Evolutionary conservation across 805 yeast species (phyloP).

Genomic region (Wickerhamiella qilinensis): DNA sequence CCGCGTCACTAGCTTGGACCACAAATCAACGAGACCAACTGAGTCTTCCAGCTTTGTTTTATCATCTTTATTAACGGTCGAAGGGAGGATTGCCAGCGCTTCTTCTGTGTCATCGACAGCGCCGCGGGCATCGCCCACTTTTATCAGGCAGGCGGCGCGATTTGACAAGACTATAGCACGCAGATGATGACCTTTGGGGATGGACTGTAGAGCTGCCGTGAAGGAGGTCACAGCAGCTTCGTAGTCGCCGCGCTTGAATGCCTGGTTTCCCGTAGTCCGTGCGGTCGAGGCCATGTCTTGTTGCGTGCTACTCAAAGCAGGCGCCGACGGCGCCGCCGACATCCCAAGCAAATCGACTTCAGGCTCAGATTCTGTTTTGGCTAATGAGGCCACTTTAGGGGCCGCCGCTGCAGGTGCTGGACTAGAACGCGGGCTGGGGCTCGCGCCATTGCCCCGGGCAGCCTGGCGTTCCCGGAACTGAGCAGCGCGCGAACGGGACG

Average conservation of each 20-base stretch:
- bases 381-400: slow-evolving; percentile 3
- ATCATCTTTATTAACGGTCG: slow-evolving; percentile 20
- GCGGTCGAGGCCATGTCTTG: slow-evolving; percentile 18
- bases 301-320: slow-evolving; percentile 15
- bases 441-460: slow-evolving; percentile 1
- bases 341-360: slow-evolving; percentile 10
- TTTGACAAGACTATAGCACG: slow-evolving; percentile 61
- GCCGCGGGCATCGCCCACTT: slow-evolving; percentile 50
- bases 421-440: slow-evolving; percentile 1
- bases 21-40: slow-evolving; percentile 48
- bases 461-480: slow-evolving; percentile 7
- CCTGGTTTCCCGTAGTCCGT: slow-evolving; percentile 35
- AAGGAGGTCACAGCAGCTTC: slow-evolving; percentile 46
- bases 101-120: slow-evolving; percentile 32
- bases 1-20: slow-evolving; percentile 51
- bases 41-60: slow-evolving; percentile 31
- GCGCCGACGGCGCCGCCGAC: slow-evolving; percentile 9
- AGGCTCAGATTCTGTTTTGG: slow-evolving; percentile 1
- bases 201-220: slow-evolving; percentile 33
- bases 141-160: slow-evolving; percentile 48
- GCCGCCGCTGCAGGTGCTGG: not conserved
- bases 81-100: slow-evolving; percentile 30
- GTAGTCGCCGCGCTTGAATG: slow-evolving; percentile 75
- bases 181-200: slow-evolving; percentile 51
- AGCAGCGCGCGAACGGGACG: slow-evolving; percentile 4